phyloP scores from a whole-genome alignment of 768 basidiomycete species.

The Steccherinum ochraceum region DNA sequence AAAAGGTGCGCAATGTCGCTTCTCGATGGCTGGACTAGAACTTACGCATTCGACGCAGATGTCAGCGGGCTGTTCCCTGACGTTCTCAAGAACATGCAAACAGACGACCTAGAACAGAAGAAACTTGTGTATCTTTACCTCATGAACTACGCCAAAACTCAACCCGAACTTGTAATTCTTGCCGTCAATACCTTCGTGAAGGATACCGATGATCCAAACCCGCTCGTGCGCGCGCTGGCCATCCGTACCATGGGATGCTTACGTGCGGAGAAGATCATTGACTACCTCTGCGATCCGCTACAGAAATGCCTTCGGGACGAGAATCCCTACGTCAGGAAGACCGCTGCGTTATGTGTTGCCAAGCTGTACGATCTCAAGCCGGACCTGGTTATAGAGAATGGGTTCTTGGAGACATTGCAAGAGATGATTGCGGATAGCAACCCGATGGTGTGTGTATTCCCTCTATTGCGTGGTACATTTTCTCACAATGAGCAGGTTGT shows the following conservation, averaged over 20 bases:
- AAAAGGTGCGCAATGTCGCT: slow-evolving; percentile 57
- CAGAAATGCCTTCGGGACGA: slow-evolving; percentile 91
- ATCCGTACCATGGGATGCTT: slow-evolving; percentile 98
- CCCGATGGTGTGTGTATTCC: slow-evolving; percentile 71
- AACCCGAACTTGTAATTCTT: slow-evolving; percentile 97
- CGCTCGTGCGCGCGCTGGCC: slow-evolving; percentile 91
- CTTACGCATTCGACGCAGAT: slow-evolving; percentile 34
- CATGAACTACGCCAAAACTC: slow-evolving; percentile 99
- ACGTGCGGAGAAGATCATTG: slow-evolving; percentile 97
- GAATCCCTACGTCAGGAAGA: slow-evolving; percentile 98
- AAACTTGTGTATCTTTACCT: slow-evolving; percentile 99
- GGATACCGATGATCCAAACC: slow-evolving; percentile 95
- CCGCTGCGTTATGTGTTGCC: slow-evolving; percentile 93
- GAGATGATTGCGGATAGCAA: slow-evolving; percentile 96
- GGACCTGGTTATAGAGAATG: slow-evolving; percentile 90
- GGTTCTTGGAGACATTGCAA: slow-evolving; percentile 81
- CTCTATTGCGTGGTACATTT: background rate
- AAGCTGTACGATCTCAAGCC: slow-evolving; percentile 98
- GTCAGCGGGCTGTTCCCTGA: slow-evolving; percentile 95
- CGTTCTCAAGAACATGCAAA: slow-evolving; percentile 99
- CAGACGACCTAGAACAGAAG: slow-evolving; percentile 98
- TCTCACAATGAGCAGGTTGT: slow-evolving; percentile 67
- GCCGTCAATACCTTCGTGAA: slow-evolving; percentile 99
- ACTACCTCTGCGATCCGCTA: slow-evolving; percentile 94
- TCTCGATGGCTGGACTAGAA: background rate